Base-by-base conservation (phyloP, 352 stramenopile genomes). In the Phytopythium ostracodes region DNA sequence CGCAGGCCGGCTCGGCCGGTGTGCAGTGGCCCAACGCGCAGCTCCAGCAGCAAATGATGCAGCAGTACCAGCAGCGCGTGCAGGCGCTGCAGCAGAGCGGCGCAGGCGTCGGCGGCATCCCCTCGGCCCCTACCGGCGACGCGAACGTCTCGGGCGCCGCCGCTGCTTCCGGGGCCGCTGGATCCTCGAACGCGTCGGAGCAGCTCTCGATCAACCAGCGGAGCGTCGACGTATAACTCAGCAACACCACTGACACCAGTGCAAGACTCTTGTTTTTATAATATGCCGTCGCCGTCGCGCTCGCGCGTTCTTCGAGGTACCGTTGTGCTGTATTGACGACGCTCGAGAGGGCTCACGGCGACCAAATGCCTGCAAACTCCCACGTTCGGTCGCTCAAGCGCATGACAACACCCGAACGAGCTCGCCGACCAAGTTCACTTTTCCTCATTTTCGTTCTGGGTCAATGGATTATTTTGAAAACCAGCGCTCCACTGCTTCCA, bases 61-160 rank as follows among this genome's bases (percentile, higher is more conserved):
- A 96, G 73, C 87, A 96, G 67, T 96, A 94, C 73, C 87, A 96
- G 67, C 83, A 94, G 67, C 79, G 73, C 40, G 87, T 94, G 76
- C 77, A 87, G 66, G 69, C 73, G 22, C 76, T 87, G 70, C 82
- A 92, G 65, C 74, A 83, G 49, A 70, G 70, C 36, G 70, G 68
- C 33, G 67, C 67, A 8, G 57, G 81, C 55, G 67, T 64, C 10
- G 76, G 75, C 22, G 79, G 75, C 7, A 79, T 64, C n/a, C 75
- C 84, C 31, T 57, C 57, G 11, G 58, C 60, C 35, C 31, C 38
- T 8, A 60, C 57, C 29, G 71, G 63, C 6, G 70, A 76, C 24
- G 44, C 59, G 27, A 71, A 61, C 64, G 65, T 53, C 7, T 75
- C 69, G 31, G 68, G 58, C 15, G 66, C 60, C 12, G 65, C 63